phyloP scores from a whole-genome alignment of 2,329 filamentous ascomycete species.

The Penicillium sp. region DNA sequence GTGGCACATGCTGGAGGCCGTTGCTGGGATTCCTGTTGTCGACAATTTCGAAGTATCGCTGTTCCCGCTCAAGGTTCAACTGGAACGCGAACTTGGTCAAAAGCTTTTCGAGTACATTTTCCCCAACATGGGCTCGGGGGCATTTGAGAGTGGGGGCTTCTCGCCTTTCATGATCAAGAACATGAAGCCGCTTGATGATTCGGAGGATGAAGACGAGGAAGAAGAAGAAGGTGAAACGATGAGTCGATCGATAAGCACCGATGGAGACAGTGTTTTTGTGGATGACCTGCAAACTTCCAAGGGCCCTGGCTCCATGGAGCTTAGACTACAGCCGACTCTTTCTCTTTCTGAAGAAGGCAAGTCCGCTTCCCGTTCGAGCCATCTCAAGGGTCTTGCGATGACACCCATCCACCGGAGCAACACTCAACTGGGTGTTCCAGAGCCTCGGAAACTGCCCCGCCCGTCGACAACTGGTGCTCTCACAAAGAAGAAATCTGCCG shows the following conservation, averaged over 20 bases:
- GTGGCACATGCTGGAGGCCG: conserved; percentile 98
- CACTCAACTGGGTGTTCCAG: conserved; percentile 25
- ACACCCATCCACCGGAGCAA: conserved; percentile 38
- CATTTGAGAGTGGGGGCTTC: conserved; percentile 54
- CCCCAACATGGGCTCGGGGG: conserved; percentile 71
- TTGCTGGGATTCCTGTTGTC: conserved; percentile 95
- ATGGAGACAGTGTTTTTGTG: conserved; percentile 44
- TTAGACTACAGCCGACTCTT: conserved; percentile 81
- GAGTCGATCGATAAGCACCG: conserved; percentile 38
- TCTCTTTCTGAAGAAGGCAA: conserved; percentile 54
- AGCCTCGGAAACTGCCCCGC: conserved; percentile 33
- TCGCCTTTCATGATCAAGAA: conserved; percentile 58
- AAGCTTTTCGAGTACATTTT: conserved; percentile 97
- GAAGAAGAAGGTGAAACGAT: conserved; percentile 23
- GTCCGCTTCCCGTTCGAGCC: conserved; percentile 35
- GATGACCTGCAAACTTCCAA: conserved; percentile 59
- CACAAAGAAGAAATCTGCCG: conserved; percentile 46
- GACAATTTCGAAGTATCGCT: conserved; percentile 95
- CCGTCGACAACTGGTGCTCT: conserved; percentile 36
- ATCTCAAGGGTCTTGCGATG: conserved; percentile 40
- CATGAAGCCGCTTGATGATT: conserved; percentile 53
- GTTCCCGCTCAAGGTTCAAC: conserved; percentile 89
- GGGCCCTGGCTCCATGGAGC: conserved; percentile 75
- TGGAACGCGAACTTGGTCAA: conserved; percentile 90
- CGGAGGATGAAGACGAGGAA: conserved; percentile 52